Conservation (phyloP, 2,329 filamentous ascomycete genomes). For the Juglanconis oblonga region DNA sequence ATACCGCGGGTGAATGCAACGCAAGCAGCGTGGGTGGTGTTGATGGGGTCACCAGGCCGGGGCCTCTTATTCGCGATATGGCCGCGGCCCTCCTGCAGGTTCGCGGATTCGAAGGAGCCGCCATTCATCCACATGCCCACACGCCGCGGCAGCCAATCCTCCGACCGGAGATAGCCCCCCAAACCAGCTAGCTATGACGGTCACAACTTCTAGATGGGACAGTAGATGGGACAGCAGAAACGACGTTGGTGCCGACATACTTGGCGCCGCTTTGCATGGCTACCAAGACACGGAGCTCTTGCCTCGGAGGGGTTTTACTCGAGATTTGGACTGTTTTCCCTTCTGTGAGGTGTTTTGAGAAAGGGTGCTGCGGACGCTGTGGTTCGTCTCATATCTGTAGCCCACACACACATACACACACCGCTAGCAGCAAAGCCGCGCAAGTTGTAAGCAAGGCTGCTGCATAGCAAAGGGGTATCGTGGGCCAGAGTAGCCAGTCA, state of each 20-base stretch:
- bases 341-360: background rate
- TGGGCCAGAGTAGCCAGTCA: background rate
- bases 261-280: background rate
- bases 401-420: too few species aligned
- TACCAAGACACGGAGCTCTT: background rate
- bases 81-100: background rate
- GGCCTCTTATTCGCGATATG: background rate
- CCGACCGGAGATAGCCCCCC: background rate
- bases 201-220: background rate
- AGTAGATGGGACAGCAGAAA: background rate
- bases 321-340: background rate
- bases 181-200: background rate
- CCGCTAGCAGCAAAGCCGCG: background rate
- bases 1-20: background rate
- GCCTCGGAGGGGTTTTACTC: background rate
- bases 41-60: background rate
- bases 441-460: background rate
- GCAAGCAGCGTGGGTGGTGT: background rate
- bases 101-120: background rate
- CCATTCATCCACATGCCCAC: background rate
- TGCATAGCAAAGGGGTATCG: slow-evolving; percentile 8
- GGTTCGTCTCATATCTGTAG: slow-evolving; percentile 4
- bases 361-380: too few species aligned
- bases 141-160: background rate
- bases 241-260: background rate